phyloP scores from a whole-genome alignment of 176 grass and related monocot species.

The Carex pumila region DNA sequence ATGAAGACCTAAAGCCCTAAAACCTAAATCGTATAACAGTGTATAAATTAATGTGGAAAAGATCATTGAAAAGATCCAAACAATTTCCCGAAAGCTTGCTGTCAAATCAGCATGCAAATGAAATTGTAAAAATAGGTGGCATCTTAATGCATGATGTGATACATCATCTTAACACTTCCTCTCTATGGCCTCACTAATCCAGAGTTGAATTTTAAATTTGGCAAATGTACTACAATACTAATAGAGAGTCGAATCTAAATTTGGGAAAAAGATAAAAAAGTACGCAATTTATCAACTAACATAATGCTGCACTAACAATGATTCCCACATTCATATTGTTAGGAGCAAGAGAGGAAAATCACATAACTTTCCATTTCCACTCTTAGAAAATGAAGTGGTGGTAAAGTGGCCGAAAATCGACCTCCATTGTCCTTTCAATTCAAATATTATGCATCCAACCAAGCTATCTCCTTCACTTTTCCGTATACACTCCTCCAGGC shows the following conservation, averaged over 20 bases:
- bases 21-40: neutral
- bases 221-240: neutral
- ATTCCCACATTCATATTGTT: neutral
- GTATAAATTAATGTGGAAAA: neutral
- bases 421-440: neutral
- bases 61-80: neutral
- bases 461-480: neutral
- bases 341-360: neutral
- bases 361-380: neutral
- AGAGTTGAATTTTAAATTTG: neutral
- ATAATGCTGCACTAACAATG: neutral
- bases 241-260: neutral
- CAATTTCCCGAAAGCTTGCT: neutral
- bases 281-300: neutral
- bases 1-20: neutral
- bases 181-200: neutral
- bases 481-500: neutral
- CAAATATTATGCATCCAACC: neutral
- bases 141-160: neutral
- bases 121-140: neutral
- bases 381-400: neutral
- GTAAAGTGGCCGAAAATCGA: neutral
- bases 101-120: neutral
- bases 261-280: neutral
- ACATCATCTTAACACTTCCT: neutral